A percentile compares a stretch with the other conserved stretches of the same genome.
Evolutionary conservation across 2,329 filamentous ascomycete species (phyloP).

Genomic region (Pseudopithomyces chartarum): DNA sequence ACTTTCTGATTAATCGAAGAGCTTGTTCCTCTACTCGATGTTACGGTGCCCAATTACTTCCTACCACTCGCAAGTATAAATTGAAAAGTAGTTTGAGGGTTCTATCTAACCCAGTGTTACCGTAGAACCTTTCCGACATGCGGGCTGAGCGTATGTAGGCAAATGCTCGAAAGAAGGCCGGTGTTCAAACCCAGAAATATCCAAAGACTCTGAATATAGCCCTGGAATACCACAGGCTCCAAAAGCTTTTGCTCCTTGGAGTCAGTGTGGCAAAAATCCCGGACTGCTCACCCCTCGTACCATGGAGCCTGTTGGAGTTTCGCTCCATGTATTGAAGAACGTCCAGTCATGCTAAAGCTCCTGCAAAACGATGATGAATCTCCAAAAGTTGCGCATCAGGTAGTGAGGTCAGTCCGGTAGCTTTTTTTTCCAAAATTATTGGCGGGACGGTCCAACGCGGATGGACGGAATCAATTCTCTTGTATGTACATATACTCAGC

Average conservation of each 20-base stretch:
- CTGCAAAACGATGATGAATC: conserved; percentile 13
- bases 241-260: conserved; percentile 2
- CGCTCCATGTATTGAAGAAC: conserved; percentile 17
- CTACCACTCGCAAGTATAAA: conserved; percentile 19
- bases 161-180: conserved; percentile 16
- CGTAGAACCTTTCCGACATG: conserved; percentile 13
- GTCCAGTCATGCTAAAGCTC: conserved; percentile 18
- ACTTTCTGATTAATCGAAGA: conserved; percentile 15
- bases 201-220: conserved; percentile 7
- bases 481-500: conserved; percentile 6
- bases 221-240: conserved; percentile 4
- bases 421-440: conserved; percentile 13
- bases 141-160: conserved; percentile 15
- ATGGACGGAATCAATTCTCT: conserved; percentile 14
- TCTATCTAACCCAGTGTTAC: conserved; percentile 17
- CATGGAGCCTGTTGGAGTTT: background rate
- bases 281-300: background rate
- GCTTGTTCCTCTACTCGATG: conserved; percentile 19
- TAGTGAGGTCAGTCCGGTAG: conserved; percentile 10
- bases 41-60: conserved; percentile 17
- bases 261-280: background rate
- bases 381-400: conserved; percentile 17
- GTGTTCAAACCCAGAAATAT: conserved; percentile 12
- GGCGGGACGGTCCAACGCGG: conserved; percentile 6
- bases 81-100: conserved; percentile 21